phyloP scores from a whole-genome alignment of 805 yeast genomes.

The Suhomyces emberorum region DNA sequence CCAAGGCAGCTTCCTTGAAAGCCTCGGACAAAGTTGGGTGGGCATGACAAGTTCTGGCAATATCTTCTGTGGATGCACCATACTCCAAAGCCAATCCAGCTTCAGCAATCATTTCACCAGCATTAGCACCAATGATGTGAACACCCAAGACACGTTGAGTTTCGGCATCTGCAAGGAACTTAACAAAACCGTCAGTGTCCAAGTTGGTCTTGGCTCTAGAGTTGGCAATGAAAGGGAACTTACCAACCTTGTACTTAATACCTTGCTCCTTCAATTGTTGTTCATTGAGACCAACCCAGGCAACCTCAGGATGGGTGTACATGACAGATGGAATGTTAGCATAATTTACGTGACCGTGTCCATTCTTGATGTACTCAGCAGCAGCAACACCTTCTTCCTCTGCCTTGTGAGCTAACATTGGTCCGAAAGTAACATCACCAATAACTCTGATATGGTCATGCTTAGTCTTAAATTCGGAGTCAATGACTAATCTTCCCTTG shows the following conservation, averaged over 20 bases:
- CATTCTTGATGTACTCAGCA: slow-evolving; percentile 87
- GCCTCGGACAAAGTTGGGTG: slow-evolving; percentile 99
- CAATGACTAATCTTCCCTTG: slow-evolving; percentile 91
- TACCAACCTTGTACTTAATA: slow-evolving; percentile 87
- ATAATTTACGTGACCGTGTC: slow-evolving; percentile 98
- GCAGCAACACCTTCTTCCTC: slow-evolving; percentile 99
- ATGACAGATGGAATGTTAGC: slow-evolving; percentile 97
- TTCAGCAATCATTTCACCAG: slow-evolving; percentile 99
- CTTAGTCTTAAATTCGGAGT: slow-evolving; percentile 89
- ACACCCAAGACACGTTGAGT: slow-evolving; percentile 95
- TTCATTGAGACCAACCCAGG: slow-evolving; percentile 98
- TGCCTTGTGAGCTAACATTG: slow-evolving; percentile 99
- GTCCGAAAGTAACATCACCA: slow-evolving; percentile 98
- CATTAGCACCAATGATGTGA: slow-evolving; percentile 96
- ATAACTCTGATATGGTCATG: slow-evolving; percentile 91
- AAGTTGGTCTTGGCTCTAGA: slow-evolving; percentile 98
- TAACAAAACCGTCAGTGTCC: slow-evolving; percentile 97
- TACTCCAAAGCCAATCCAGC: slow-evolving; percentile 96
- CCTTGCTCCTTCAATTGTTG: slow-evolving; percentile 92
- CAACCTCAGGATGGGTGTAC: slow-evolving; percentile 99
- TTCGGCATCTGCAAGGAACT: slow-evolving; percentile 92
- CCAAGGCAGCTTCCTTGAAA: slow-evolving; percentile 95
- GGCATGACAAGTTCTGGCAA: slow-evolving; percentile 97
- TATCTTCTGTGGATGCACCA: slow-evolving; percentile 98
- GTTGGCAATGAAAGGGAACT: slow-evolving; percentile 98